A percentile compares a stretch with the other conserved stretches of the same genome.
Conservation (phyloP, 768 basidiomycete genomes). For the Guyanaporus albipodus region DNA sequence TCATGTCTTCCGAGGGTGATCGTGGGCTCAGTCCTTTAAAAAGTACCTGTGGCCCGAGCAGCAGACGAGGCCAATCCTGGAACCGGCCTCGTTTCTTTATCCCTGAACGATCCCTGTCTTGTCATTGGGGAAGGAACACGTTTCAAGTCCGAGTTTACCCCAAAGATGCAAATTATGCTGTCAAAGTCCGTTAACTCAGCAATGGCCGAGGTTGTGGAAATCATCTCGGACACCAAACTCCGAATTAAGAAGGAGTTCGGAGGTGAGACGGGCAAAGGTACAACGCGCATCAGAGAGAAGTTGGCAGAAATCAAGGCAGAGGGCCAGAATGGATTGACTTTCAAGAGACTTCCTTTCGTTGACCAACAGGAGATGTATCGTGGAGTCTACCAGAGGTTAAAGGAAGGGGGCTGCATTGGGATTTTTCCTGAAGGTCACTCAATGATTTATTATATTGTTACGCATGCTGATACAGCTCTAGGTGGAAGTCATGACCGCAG, state of each 20-base stretch:
- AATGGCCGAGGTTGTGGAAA: constrained; percentile 80
- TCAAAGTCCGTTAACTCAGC: constrained; percentile 74
- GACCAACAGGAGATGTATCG: constrained; percentile 96
- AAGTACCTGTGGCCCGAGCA: constrained; percentile 92
- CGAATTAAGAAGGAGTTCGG: constrained; percentile 84
- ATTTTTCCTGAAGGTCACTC: constrained; percentile 94
- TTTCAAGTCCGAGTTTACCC: constrained; percentile 69
- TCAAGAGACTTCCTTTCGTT: constrained; percentile 81
- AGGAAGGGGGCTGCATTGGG: constrained; percentile 85
- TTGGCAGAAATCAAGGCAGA: constrained; percentile 53
- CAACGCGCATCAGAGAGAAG: constrained; percentile 63
- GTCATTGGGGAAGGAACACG: constrained; percentile 77
- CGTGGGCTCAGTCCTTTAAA: constrained; percentile 9
- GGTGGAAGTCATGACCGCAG: constrained; percentile 98
- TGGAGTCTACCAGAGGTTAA: constrained; percentile 83
- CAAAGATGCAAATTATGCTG: constrained; percentile 83
- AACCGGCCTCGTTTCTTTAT: constrained; percentile 65
- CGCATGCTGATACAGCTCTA: constrained; percentile 30
- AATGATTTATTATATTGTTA: neutral
- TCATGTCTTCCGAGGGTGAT: neutral
- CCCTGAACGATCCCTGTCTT: constrained; percentile 73
- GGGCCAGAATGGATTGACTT: constrained; percentile 63
- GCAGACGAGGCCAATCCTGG: constrained; percentile 80
- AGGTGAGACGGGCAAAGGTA: constrained; percentile 74
- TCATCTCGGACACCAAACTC: constrained; percentile 84